Percentiles rank a stretch among this genome's conserved stretches.
Evolutionary conservation across 2,329 filamentous ascomycete genomes (phyloP).

Genomic region (Lachnellula cervina): DNA sequence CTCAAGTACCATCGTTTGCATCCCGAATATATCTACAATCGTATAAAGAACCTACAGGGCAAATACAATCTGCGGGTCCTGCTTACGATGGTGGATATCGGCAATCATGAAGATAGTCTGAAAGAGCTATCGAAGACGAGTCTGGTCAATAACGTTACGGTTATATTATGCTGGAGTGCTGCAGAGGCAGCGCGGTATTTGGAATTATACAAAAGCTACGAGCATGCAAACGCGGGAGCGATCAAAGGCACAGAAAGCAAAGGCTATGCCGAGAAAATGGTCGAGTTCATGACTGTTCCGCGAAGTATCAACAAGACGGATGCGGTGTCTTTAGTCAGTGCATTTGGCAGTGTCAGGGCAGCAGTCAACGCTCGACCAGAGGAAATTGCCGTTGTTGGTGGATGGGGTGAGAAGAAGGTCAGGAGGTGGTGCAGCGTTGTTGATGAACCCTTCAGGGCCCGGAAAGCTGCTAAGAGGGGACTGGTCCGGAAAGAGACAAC

Average conservation of each 20-base stretch:
- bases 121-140: slow-evolving; percentile 91
- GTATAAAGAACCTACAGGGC: slow-evolving; percentile 77
- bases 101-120: slow-evolving; percentile 84
- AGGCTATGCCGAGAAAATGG: slow-evolving; percentile 78
- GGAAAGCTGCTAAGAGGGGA: slow-evolving; percentile 60
- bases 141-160: slow-evolving; percentile 84
- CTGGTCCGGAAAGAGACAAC: slow-evolving; percentile 26
- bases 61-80: slow-evolving; percentile 84
- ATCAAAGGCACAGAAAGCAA: slow-evolving; percentile 83
- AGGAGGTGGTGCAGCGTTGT: slow-evolving; percentile 78
- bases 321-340: slow-evolving; percentile 81
- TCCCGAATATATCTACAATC: slow-evolving; percentile 95
- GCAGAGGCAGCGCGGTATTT: slow-evolving; percentile 91
- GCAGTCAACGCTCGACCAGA: slow-evolving; percentile 86
- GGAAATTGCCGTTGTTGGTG: slow-evolving; percentile 76
- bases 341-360: slow-evolving; percentile 82
- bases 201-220: slow-evolving; percentile 91
- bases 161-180: slow-evolving; percentile 91
- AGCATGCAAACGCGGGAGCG: slow-evolving; percentile 72
- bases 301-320: slow-evolving; percentile 92
- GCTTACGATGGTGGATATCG: slow-evolving; percentile 89
- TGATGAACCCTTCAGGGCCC: slow-evolving; percentile 76
- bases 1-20: slow-evolving; percentile 97
- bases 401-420: slow-evolving; percentile 95
- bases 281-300: slow-evolving; percentile 89